Base-by-base conservation (phyloP, 257 asterid genomes). In the Capsicum pubescens region DNA sequence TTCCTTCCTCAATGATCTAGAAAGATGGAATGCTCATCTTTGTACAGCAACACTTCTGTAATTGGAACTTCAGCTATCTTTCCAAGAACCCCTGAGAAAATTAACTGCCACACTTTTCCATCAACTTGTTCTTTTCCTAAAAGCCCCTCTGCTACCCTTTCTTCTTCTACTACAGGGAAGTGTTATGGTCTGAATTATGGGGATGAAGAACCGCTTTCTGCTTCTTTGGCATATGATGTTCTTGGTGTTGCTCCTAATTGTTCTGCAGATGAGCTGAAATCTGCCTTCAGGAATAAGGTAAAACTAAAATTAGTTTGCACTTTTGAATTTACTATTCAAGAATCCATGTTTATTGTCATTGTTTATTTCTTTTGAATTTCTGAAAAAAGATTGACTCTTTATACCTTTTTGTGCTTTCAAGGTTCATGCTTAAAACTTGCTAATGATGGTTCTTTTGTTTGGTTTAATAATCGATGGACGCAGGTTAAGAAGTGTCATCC, bases 401-500 rank as follows among this genome's bases (percentile, higher is more conserved):
- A 21, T 17, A 17, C 46, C 15, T 46, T 67, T 76, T 36, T 48
- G n/a, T 39, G 19, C 50, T 19, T 58, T 32, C 42, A 72, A 72
- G 58, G 16, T 71, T 71, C 80, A 68, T 50, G 36, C 58, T 44
- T 16, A 7, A 26, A 8, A 57, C 15, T 19, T 83, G 2, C 42
- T 63, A 17, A 3, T 21, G 48, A 50, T 70, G 50, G 44, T 44
- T 68, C 54, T 56, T 21, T 55, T 26, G 67, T 59, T 55, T 71
- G 39, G 79, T 46, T 59, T 42, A 19, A 6, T 10, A 85, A 39
- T 46, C 71, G 21, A 13, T 77, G 85, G 39, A 78, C 70, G 19
- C 86, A 95, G 98, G 98, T 93, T 59, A 94, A 94, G 85, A 91
- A 92, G 91, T 95, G 88, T 67, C 98, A 95, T 87, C 98, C 98